Evolutionary conservation across 106 monocot genomes (phyloP), one percentile per base, ranked within the genome.

Genomic region (Allium cepa): DNA sequence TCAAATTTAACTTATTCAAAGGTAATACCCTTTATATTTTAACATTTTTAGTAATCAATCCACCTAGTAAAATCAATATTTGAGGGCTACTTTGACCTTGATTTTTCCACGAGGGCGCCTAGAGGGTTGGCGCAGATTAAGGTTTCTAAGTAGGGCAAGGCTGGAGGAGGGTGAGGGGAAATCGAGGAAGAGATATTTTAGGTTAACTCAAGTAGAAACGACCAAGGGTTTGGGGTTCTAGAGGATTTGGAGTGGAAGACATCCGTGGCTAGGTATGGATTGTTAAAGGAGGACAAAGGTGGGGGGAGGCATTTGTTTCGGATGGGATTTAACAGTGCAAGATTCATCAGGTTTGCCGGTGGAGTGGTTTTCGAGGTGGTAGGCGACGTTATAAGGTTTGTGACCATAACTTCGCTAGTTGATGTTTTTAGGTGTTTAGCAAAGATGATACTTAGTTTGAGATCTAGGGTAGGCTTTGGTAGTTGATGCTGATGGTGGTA

Each of bases 371-470:
- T 80, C 84, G 51, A 87, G 80, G 14, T 87, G 79, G 81, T 90
- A 90, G 55, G 78, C 81, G 48, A 90, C 84, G 65, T 80, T 89
- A 75, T 92, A 99, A 76, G 97, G 89, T 71, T 90, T 89, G 63
- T 90, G 83, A 56, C 92, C 84, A 45, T 92, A 89, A 73, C 72
- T 71, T 36, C 89, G 79, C 97, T 89, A 99, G 79, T 99, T 99
- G 69, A 99, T 89, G 87, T 99, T 99, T 87, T 99, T 99, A 99
- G 84, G 80, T 92, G 92, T 81, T 92, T 99, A 10, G 81, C 97
- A 1, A 9, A 10, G 52, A 53, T 0, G 52, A 53, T 13, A 1
- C 10, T 53, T 9, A 53, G 10, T 13, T 53, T 13, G 13, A 53
- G 52, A 53, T 53, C 52, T 9, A 0, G 52, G 52, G 13, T 53